These are phyloP conservation scores for Heimioporus sp. DNA, from an alignment of 768 basidiomycete species.

Conservation along the genomic window DNA sequence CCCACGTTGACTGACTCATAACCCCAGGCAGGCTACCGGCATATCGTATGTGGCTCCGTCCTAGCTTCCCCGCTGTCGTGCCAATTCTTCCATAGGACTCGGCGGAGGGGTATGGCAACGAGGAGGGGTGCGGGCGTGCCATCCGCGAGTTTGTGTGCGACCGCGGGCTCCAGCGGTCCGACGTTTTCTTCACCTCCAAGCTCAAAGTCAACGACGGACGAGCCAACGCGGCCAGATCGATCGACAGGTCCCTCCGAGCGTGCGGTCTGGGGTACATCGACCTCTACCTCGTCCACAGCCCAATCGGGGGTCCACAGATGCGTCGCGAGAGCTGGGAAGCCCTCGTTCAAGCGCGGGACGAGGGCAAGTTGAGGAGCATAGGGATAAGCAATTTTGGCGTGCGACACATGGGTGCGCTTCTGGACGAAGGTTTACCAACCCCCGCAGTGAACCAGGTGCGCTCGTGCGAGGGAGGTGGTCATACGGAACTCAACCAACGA, in stretches of 20 bases:
- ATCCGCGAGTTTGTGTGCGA: constrained; percentile 52
- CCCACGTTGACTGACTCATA: background rate
- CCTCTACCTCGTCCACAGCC: constrained; percentile 4
- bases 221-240: constrained; percentile 49
- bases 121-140: constrained; percentile 59
- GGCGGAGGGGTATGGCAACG: constrained; percentile 39
- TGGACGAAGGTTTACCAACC: constrained; percentile 42
- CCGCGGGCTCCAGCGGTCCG: constrained; percentile 38
- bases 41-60: constrained; percentile 2
- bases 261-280: constrained; percentile 25
- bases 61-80: background rate
- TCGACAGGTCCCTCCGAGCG: constrained; percentile 51
- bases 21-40: constrained; percentile 6
- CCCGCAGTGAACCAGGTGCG: constrained; percentile 63
- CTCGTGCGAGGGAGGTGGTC: background rate
- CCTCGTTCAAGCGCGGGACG: background rate
- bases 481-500: constrained; percentile 4
- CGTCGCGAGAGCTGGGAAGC: constrained; percentile 8
- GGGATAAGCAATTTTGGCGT: constrained; percentile 6
- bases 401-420: constrained; percentile 48
- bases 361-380: background rate
- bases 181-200: constrained; percentile 73
- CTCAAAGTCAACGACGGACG: constrained; percentile 48
- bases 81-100: background rate
- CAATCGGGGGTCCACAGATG: constrained; percentile 2